A percentile compares a stretch with the other conserved stretches of the same genome.
Evolutionary conservation across 495 filamentous ascomycete genomes (phyloP).

Genomic region (Antarctomyces pellizariae): DNA sequence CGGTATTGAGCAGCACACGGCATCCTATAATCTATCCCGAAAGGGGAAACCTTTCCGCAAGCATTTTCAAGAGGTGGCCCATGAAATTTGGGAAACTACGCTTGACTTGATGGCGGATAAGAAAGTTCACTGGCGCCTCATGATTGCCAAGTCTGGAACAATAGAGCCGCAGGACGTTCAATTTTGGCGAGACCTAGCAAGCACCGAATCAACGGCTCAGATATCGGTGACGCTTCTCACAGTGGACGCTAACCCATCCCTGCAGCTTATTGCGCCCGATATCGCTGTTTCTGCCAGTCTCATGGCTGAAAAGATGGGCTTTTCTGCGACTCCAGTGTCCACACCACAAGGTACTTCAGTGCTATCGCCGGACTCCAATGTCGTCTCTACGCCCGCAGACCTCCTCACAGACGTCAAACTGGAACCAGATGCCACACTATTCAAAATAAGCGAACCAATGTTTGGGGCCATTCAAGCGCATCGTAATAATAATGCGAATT

Average conservation of each 20-base stretch:
- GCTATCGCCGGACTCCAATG: conserved; percentile 24
- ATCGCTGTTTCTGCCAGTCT: conserved; percentile 19
- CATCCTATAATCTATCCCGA: conserved; percentile 56
- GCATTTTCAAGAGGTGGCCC: conserved; percentile 35
- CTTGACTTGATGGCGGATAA: conserved; percentile 45
- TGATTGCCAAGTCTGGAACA: conserved; percentile 47
- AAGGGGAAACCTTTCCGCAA: conserved; percentile 31
- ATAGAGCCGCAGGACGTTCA: conserved; percentile 59
- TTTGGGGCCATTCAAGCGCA: conserved; percentile 58
- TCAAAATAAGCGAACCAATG: conserved; percentile 57
- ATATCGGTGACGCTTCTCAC: conserved; percentile 36
- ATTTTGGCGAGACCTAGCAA: conserved; percentile 22
- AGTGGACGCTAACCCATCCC: conserved; percentile 38
- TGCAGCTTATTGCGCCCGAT: conserved; percentile 34
- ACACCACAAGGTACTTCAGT: conserved; percentile 28
- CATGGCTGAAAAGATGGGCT: conserved; percentile 12
- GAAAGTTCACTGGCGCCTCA: conserved; percentile 58
- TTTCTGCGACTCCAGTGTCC: conserved; percentile 30
- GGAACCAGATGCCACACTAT: conserved; percentile 49
- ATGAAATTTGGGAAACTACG: conserved; percentile 73
- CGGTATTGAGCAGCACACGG: conserved; percentile 51
- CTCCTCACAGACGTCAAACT: conserved; percentile 23
- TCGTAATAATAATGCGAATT: conserved; percentile 41
- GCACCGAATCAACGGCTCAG: conserved; percentile 11
- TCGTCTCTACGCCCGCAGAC: conserved; percentile 17